phyloP scores from a whole-genome alignment of 306 rosid genomes.

The Cicer judaicum region DNA sequence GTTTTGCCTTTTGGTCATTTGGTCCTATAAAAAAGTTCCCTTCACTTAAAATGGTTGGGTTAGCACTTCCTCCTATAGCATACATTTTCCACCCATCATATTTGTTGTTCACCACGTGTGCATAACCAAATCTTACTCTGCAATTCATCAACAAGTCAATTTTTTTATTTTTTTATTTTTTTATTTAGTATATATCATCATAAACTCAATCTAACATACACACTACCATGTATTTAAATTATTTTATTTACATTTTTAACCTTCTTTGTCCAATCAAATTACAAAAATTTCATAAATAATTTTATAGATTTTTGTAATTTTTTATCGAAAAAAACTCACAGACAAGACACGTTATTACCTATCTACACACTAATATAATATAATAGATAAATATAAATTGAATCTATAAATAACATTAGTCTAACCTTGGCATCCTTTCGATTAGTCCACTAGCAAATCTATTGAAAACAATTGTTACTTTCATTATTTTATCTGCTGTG shows the following conservation, averaged over 20 bases:
- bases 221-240: no score
- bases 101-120: conserved; percentile 80
- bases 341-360: no score
- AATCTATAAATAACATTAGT: neutral
- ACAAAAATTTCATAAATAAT: no score
- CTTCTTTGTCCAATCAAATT: no score
- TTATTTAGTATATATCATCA: neutral
- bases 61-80: conserved; percentile 88
- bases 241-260: no score
- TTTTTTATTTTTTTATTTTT: neutral
- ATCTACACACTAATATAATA: no score
- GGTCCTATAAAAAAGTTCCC: conserved; percentile 74
- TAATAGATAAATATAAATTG: neutral
- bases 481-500: conserved; percentile 65
- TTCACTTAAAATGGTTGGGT: conserved; percentile 88
- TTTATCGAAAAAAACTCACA: no score
- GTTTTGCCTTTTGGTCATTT: conserved; percentile 44
- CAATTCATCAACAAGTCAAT: conserved; percentile 20
- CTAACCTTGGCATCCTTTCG: conserved; percentile 85
- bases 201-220: neutral
- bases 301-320: no score
- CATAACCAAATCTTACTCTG: conserved; percentile 92
- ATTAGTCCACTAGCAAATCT: conserved; percentile 54
- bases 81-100: conserved; percentile 86
- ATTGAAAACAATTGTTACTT: conserved; percentile 50